Conservation (phyloP, 345 rosid genomes). For the Rhizophora apiculata region DNA sequence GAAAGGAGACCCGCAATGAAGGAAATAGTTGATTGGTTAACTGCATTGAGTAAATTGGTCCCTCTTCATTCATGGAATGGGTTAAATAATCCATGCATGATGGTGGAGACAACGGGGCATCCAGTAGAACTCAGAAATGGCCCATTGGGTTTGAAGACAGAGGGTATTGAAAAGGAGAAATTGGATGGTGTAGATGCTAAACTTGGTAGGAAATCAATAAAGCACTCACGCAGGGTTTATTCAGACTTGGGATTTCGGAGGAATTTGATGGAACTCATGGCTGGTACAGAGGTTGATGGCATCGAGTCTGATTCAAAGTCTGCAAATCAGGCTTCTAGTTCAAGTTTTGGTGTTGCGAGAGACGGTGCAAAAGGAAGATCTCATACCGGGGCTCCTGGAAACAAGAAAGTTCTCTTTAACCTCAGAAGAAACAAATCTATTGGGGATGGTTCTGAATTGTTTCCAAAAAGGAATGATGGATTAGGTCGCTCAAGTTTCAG, state of each 20-base stretch:
- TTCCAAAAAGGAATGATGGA: constrained; percentile 20
- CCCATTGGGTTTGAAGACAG: constrained; percentile 18
- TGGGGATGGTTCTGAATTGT: constrained; percentile 35
- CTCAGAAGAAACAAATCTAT: constrained; percentile 33
- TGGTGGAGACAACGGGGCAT: constrained; percentile 84
- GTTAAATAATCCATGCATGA: constrained; percentile 89
- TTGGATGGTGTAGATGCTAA: constrained; percentile 33
- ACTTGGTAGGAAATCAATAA: constrained; percentile 23
- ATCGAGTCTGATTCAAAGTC: constrained; percentile 19
- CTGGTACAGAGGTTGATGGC: constrained; percentile 26
- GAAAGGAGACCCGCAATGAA: constrained; percentile 91
- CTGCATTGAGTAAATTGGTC: constrained; percentile 62
- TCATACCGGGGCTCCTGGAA: constrained; percentile 10
- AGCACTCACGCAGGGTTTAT: constrained; percentile 52
- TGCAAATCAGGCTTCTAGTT: constrained; percentile 26
- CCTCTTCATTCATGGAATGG: constrained; percentile 89
- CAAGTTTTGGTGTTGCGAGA: constrained; percentile 44
- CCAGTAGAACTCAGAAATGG: constrained; percentile 54
- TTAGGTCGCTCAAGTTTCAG: constrained; percentile 18
- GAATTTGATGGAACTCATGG: constrained; percentile 75
- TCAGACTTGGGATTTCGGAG: constrained; percentile 75
- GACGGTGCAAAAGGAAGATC: constrained; percentile 25
- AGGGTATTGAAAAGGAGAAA: constrained; percentile 23
- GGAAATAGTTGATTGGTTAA: constrained; percentile 78
- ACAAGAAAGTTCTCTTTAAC: constrained; percentile 14